Conservation (phyloP, 2,329 filamentous ascomycete species). For the Calycina marina region DNA sequence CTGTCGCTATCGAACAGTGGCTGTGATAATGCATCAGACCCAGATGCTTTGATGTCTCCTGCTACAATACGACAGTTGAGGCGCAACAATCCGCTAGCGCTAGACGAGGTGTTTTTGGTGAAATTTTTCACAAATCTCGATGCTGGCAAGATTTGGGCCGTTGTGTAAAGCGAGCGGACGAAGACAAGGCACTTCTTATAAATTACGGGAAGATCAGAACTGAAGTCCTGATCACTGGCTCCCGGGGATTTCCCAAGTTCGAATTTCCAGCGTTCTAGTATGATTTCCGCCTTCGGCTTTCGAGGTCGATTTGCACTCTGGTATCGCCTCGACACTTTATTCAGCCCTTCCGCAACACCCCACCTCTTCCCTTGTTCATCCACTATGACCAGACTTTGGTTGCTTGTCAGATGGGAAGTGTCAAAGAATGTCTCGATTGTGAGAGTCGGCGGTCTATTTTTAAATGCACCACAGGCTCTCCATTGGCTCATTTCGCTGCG, state of each 20-base stretch:
- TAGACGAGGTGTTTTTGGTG: constrained; percentile 38
- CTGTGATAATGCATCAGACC: constrained; percentile 54
- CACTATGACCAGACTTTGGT: constrained; percentile 73
- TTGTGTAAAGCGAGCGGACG: constrained; percentile 77
- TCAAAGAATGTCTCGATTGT: constrained; percentile 87
- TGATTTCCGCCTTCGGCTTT: constrained; percentile 51
- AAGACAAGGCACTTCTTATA: constrained; percentile 97
- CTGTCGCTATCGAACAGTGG: constrained; percentile 50
- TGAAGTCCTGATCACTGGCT: constrained; percentile 40
- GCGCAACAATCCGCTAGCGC: too few relatives aligned
- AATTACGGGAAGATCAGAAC: constrained; percentile 59
- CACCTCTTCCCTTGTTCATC: constrained; percentile 85
- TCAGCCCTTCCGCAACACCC: constrained; percentile 78
- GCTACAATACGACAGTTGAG: constrained; percentile 69
- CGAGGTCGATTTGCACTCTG: constrained; percentile 29
- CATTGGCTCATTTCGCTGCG: constrained; percentile 67
- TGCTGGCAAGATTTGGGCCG: constrained; percentile 67
- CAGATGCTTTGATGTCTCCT: constrained; percentile 34
- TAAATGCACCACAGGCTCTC: constrained; percentile 59
- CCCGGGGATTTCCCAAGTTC: constrained; percentile 52
- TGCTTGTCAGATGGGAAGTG: constrained; percentile 61
- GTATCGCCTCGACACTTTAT: constrained; percentile 30
- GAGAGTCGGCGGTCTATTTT: constrained; percentile 66
- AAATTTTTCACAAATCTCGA: constrained; percentile 68
- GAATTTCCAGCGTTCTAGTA: constrained; percentile 84